phyloP scores from a whole-genome alignment of 2,329 filamentous ascomycete genomes.

The Sporothrix luriei region DNA sequence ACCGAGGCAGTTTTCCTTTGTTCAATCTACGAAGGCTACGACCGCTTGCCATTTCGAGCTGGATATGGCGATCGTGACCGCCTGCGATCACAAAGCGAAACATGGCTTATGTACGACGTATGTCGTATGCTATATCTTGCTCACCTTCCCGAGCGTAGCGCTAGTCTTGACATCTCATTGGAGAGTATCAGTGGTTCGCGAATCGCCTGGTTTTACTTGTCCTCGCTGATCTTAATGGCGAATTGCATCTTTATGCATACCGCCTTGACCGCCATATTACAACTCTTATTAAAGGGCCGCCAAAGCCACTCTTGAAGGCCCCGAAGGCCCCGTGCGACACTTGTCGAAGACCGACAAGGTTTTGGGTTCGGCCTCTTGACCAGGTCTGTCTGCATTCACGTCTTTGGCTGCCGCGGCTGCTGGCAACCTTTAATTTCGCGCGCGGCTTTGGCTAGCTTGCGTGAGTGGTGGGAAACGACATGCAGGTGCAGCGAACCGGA shows the following conservation, averaged over 20 bases:
- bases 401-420: neutral
- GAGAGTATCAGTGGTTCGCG: neutral
- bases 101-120: neutral
- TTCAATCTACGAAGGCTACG: slow-evolving; percentile 2
- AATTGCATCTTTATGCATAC: slow-evolving; percentile 20
- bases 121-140: neutral
- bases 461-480: neutral
- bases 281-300: neutral
- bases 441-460: slow-evolving; percentile 25
- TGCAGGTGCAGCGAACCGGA: slow-evolving; percentile 23
- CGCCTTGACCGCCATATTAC: neutral
- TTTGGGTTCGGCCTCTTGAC: neutral
- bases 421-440: slow-evolving; percentile 24
- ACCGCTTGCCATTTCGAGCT: too few relatives aligned
- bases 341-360: neutral
- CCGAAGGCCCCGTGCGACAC: neutral
- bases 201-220: neutral
- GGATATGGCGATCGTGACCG: slow-evolving; percentile 7
- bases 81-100: slow-evolving; percentile 5
- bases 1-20: neutral
- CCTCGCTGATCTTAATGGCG: neutral
- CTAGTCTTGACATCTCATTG: neutral
- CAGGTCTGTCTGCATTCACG: neutral
- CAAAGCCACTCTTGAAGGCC: neutral
- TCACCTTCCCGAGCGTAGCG: neutral